Percentiles rank a stretch among this genome's conserved stretches.
phyloP scores from a whole-genome alignment of 1,284 basidiomycete genomes.

The Fistulinella cinereoalba region DNA sequence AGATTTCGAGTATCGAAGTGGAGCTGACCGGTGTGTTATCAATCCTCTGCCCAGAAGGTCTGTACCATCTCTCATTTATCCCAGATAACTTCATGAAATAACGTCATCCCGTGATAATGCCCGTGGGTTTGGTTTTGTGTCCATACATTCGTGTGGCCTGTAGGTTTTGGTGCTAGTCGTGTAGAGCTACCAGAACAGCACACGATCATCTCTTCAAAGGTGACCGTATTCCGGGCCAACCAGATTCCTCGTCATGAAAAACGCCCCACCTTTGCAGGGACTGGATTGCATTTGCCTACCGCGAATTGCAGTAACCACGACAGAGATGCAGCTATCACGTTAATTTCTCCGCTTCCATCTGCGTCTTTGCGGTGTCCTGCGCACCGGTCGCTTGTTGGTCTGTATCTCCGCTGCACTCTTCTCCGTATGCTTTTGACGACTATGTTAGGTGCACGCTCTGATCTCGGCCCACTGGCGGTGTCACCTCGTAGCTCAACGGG shows the following conservation, averaged over 20 bases:
- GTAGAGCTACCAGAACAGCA: conserved; percentile 81
- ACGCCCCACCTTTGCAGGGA: conserved; percentile 78
- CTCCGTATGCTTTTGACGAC: background rate
- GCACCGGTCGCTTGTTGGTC: no score
- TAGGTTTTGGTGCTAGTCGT: conserved; percentile 76
- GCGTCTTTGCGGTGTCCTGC: no score
- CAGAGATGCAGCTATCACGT: background rate
- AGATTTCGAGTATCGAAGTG: conserved; percentile 83
- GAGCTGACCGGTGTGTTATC: conserved; percentile 69
- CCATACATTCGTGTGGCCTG: conserved; percentile 11
- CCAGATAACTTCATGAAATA: no score
- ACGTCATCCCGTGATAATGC: background rate
- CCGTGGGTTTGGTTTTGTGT: background rate
- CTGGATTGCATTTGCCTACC: conserved; percentile 58
- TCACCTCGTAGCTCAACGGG: no score
- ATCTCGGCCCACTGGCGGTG: conserved; percentile 25
- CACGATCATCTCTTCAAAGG: conserved; percentile 69
- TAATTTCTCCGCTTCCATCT: conserved; percentile 1
- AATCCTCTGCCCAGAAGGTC: conserved; percentile 84
- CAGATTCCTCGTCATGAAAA: conserved; percentile 28
- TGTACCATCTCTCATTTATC: conserved; percentile 4
- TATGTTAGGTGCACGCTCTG: conserved; percentile 4
- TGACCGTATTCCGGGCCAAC: conserved; percentile 72
- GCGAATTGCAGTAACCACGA: conserved; percentile 35
- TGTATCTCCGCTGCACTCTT: no score